Evolutionary conservation across 176 grass and related monocot genomes (phyloP).

Genomic region (Lolium multiflorum): DNA sequence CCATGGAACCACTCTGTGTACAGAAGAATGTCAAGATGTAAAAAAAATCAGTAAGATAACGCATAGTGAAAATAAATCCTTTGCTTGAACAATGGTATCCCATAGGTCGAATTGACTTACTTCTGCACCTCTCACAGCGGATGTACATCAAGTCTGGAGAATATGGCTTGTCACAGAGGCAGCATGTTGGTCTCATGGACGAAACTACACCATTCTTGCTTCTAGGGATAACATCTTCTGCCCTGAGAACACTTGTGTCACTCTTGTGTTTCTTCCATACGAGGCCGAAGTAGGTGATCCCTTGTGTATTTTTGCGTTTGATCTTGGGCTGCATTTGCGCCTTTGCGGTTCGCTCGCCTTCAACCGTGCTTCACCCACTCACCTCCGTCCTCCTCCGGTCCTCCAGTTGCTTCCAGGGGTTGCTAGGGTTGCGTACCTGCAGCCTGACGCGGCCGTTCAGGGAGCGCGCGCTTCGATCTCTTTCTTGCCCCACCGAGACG

Average conservation of each 20-base stretch:
- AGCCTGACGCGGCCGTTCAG: background rate
- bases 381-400: background rate
- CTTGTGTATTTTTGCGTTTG: conserved; percentile 34
- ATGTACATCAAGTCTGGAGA: conserved; percentile 61
- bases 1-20: conserved; percentile 72
- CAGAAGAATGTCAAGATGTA: conserved; percentile 9
- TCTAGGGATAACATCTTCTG: conserved; percentile 57
- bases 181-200: conserved; percentile 50
- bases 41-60: background rate
- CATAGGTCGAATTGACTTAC: conserved; percentile 44
- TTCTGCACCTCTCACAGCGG: conserved; percentile 61
- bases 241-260: conserved; percentile 43
- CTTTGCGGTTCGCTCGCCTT: conserved; percentile 1
- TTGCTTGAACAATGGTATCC: conserved; percentile 1
- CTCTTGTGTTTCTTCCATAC: conserved; percentile 56
- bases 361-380: conserved; percentile 1
- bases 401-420: background rate
- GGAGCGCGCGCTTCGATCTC: background rate
- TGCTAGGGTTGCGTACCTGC: conserved; percentile 12
- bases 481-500: background rate
- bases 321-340: conserved; percentile 25
- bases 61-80: background rate
- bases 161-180: conserved; percentile 61
- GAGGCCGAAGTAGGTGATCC: conserved; percentile 56
- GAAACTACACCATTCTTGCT: conserved; percentile 39